phyloP scores from a whole-genome alignment of 805 yeast species.

The Saturnispora kantuleensis region DNA sequence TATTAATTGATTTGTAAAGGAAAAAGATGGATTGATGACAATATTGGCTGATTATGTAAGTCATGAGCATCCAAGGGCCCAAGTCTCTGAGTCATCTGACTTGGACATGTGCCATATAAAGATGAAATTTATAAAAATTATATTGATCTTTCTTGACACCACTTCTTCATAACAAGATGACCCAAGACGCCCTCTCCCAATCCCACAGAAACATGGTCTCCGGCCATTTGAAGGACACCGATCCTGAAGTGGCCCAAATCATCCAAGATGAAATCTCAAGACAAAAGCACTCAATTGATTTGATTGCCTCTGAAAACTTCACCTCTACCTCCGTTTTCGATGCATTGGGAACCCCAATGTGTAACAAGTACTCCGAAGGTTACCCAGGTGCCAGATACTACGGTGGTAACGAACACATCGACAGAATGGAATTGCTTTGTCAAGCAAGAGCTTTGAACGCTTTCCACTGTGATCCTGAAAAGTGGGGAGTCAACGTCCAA shows the following conservation, averaged over 20 bases:
- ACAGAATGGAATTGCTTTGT: slow-evolving; percentile 80
- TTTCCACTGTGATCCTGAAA: slow-evolving; percentile 59
- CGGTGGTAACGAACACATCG: slow-evolving; percentile 96
- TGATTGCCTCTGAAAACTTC: slow-evolving; percentile 94
- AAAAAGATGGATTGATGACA: too few species aligned
- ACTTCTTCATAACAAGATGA: slow-evolving; percentile 6
- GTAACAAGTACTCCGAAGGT: slow-evolving; percentile 96
- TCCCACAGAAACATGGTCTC: slow-evolving; percentile 58
- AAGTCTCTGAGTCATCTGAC: too few species aligned
- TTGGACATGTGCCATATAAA: too few species aligned
- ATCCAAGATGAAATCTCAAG: slow-evolving; percentile 68
- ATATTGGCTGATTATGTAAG: too few species aligned
- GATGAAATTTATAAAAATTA: too few species aligned
- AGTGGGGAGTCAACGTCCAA: slow-evolving; percentile 98
- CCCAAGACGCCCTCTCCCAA: slow-evolving; percentile 54
- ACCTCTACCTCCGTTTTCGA: slow-evolving; percentile 94
- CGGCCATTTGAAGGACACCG: slow-evolving; percentile 53
- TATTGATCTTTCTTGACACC: too few species aligned
- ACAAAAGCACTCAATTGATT: slow-evolving; percentile 84
- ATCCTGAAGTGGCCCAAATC: slow-evolving; percentile 79
- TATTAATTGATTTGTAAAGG: not conserved
- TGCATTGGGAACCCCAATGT: slow-evolving; percentile 91
- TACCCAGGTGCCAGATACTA: slow-evolving; percentile 97
- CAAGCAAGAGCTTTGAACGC: slow-evolving; percentile 87
- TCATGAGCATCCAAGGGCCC: too few species aligned